A percentile compares a stretch with the other conserved stretches of the same genome.
Conservation (phyloP, 1,284 basidiomycete species). For the Ustilago loliicola region DNA sequence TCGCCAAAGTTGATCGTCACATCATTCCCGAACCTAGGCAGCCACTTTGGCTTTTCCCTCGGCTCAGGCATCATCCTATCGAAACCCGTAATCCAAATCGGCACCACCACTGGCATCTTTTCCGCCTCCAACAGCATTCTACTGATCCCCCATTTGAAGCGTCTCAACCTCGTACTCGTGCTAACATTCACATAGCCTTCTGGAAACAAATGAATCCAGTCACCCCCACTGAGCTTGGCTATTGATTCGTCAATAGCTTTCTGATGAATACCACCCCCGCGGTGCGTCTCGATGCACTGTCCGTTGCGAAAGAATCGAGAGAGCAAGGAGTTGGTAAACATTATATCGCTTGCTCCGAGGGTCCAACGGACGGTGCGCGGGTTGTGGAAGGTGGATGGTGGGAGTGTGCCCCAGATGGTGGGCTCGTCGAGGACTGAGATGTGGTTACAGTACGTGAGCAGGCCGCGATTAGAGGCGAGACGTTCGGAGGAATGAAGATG, state of each 20-base stretch:
- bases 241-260: constrained; percentile 86
- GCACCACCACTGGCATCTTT: constrained; percentile 81
- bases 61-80: constrained; percentile 69
- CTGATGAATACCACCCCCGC: constrained; percentile 91
- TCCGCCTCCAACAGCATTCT: constrained; percentile 71
- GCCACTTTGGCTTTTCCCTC: constrained; percentile 54
- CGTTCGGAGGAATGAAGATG: constrained; percentile 52
- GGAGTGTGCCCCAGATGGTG: constrained; percentile 61
- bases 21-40: constrained; percentile 59
- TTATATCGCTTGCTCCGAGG: constrained; percentile 89
- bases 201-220: constrained; percentile 94
- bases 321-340: constrained; percentile 84
- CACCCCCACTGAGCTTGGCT: constrained; percentile 81
- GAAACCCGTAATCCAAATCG: constrained; percentile 88
- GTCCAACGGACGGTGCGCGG: constrained; percentile 81
- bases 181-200: constrained; percentile 89
- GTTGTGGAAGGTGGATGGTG: constrained; percentile 32
- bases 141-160: constrained; percentile 97
- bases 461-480: constrained; percentile 40
- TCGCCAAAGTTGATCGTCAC: constrained; percentile 63
- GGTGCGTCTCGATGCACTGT: constrained; percentile 92
- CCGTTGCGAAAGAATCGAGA: constrained; percentile 85
- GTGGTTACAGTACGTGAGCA: constrained; percentile 68
- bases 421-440: constrained; percentile 68
- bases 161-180: constrained; percentile 75